Evolutionary conservation across 2,329 filamentous ascomycete genomes (phyloP).

Genomic region (Phialophora tarda): DNA sequence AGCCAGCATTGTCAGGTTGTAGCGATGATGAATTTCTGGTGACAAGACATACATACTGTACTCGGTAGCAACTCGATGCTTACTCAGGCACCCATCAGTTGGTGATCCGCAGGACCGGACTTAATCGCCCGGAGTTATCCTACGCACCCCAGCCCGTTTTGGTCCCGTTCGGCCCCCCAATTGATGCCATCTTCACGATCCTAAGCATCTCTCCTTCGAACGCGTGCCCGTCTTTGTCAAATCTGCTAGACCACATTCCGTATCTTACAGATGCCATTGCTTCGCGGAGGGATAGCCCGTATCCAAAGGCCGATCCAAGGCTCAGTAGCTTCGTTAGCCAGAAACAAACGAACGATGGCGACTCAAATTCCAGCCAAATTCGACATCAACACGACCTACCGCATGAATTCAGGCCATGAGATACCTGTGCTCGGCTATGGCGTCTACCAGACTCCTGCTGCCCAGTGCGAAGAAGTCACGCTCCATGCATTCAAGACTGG

Average conservation of each 20-base stretch:
- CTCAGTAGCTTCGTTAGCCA: neutral
- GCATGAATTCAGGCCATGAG: constrained; percentile 48
- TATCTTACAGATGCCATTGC: neutral
- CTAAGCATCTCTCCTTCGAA: neutral
- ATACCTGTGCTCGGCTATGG: constrained; percentile 52
- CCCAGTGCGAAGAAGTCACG: constrained; percentile 63
- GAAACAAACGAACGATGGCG: constrained; percentile 29
- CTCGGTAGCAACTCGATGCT: no score
- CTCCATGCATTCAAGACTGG: constrained; percentile 61
- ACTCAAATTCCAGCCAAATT: constrained; percentile 28
- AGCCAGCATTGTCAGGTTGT: no score
- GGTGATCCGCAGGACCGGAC: no score
- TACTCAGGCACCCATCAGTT: no score
- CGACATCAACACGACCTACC: constrained; percentile 44
- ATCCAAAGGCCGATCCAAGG: neutral
- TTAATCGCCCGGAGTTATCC: neutral
- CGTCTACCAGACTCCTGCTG: constrained; percentile 57
- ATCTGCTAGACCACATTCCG: neutral
- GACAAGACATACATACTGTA: no score
- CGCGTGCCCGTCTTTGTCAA: neutral
- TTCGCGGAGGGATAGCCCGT: neutral
- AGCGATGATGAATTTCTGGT: no score
- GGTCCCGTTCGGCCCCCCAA: neutral
- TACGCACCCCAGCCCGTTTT: neutral
- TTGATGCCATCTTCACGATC: neutral